Percentiles rank a stretch among this genome's conserved stretches.
These are phyloP conservation scores for Candida hungchunana DNA, from an alignment of 805 yeast species.

Conservation along the genomic window DNA sequence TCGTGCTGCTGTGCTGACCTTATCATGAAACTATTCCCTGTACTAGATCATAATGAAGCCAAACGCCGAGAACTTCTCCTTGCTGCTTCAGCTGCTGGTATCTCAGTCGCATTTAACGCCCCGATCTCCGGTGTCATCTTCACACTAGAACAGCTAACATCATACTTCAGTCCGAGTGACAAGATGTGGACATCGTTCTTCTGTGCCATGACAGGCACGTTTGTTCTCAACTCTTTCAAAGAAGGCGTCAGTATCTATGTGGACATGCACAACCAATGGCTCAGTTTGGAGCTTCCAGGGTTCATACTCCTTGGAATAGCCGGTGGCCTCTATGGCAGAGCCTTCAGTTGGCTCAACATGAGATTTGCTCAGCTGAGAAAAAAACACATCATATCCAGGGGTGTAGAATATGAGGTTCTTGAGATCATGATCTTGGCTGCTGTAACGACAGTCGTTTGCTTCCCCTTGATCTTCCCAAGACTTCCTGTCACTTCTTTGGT, in stretches of 20 bases:
- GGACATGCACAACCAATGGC: constrained; percentile 72
- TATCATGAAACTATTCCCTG: constrained; percentile 32
- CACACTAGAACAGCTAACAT: constrained; percentile 63
- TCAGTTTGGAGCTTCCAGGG: constrained; percentile 64
- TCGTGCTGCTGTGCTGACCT: constrained; percentile 54
- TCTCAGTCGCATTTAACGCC: constrained; percentile 79
- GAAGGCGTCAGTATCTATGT: constrained; percentile 52
- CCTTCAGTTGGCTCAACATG: constrained; percentile 46
- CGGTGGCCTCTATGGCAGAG: constrained; percentile 66
- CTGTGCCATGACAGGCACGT: constrained; percentile 69
- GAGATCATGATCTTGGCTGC: constrained; percentile 48
- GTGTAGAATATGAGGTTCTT: constrained; percentile 32
- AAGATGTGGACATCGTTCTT: constrained; percentile 84
- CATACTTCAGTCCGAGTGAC: constrained; percentile 56
- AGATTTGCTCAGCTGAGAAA: constrained; percentile 35
- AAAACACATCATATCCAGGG: constrained; percentile 17
- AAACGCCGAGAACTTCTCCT: constrained; percentile 58
- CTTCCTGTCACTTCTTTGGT: constrained; percentile 54
- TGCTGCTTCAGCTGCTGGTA: constrained; percentile 81
- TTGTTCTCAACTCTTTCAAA: constrained; percentile 47
- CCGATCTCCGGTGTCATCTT: constrained; percentile 88
- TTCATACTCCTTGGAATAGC: constrained; percentile 64
- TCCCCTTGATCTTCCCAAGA: constrained; percentile 50
- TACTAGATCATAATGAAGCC: constrained; percentile 45
- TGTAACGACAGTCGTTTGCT: constrained; percentile 51